Percentiles rank a stretch among this genome's conserved stretches.
Evolutionary conservation across 805 yeast genomes (phyloP).

Genomic region (Ogataea angusta): DNA sequence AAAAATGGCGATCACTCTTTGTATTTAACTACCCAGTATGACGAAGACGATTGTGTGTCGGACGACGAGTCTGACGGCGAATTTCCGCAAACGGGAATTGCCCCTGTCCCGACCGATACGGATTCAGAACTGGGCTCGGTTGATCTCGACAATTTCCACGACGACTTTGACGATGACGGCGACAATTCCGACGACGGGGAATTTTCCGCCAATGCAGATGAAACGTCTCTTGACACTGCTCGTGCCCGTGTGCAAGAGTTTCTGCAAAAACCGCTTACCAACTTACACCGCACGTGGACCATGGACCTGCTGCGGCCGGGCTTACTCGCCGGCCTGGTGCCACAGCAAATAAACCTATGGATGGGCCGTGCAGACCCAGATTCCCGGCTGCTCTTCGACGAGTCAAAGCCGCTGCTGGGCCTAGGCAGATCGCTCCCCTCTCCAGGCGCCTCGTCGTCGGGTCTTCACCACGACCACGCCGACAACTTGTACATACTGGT

Average conservation of each 20-base stretch:
- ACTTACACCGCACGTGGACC: constrained; percentile 27
- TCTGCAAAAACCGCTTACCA: constrained; percentile 61
- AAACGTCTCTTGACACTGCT: constrained; percentile 27
- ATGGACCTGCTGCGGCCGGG: constrained; percentile 42
- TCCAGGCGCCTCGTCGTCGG: constrained; percentile 54
- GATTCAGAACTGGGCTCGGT: constrained; percentile 39
- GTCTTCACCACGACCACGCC: constrained; percentile 79
- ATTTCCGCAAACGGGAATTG: constrained; percentile 8
- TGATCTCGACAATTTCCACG: constrained; percentile 43
- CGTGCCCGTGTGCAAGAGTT: constrained; percentile 45
- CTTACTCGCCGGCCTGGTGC: constrained; percentile 41
- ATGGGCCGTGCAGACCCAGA: constrained; percentile 44
- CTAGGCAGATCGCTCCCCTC: constrained; percentile 58
- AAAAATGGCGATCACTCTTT: constrained; percentile 41
- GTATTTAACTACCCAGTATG: constrained; percentile 71
- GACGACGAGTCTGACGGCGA: constrained; percentile 27
- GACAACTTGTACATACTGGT: constrained; percentile 66
- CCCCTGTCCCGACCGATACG: background rate
- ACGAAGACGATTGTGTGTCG: constrained; percentile 36
- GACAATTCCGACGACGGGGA: constrained; percentile 31
- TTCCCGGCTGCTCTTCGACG: constrained; percentile 7
- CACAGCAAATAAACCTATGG: constrained; percentile 78
- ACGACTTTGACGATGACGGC: constrained; percentile 43
- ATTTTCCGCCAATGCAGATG: background rate
- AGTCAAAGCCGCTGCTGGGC: constrained; percentile 32